These are phyloP conservation scores for Phaeosphaeria sp. DNA, from an alignment of 2,329 filamentous ascomycete genomes.

Conservation along the genomic window DNA sequence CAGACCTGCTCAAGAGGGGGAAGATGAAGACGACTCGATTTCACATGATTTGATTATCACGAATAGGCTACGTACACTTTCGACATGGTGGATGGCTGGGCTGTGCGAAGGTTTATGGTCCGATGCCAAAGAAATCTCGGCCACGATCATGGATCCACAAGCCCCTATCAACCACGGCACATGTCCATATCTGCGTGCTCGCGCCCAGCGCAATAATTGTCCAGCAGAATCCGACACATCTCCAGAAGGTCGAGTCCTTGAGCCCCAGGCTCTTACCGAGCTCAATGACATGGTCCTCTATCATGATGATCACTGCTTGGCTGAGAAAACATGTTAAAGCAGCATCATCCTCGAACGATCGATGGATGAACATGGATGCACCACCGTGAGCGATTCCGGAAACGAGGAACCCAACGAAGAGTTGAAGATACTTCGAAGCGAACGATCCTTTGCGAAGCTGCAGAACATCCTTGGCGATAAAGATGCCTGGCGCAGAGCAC, in stretches of 20 bases:
- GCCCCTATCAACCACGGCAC: slow-evolving; percentile 12
- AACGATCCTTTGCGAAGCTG: slow-evolving; percentile 32
- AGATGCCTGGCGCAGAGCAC: slow-evolving; percentile 23
- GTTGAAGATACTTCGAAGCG: slow-evolving; percentile 38
- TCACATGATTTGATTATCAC: slow-evolving; percentile 15
- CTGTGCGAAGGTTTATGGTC: slow-evolving; percentile 9
- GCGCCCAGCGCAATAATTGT: slow-evolving; percentile 25
- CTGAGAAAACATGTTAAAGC: slow-evolving; percentile 26
- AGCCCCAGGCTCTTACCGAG: slow-evolving; percentile 26
- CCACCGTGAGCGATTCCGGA: slow-evolving; percentile 24
- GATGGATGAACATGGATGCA: slow-evolving; percentile 22
- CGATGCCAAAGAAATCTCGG: slow-evolving; percentile 29
- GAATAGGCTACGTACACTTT: neutral
- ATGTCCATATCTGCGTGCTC: slow-evolving; percentile 12
- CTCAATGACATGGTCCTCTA: slow-evolving; percentile 39
- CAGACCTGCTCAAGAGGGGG: slow-evolving; percentile 16
- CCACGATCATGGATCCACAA: slow-evolving; percentile 29
- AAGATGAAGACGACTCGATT: slow-evolving; percentile 15
- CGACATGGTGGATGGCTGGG: neutral
- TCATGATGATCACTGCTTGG: slow-evolving; percentile 35
- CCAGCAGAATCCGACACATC: slow-evolving; percentile 30
- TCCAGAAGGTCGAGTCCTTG: slow-evolving; percentile 21
- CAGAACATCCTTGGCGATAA: slow-evolving; percentile 26
- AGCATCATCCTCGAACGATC: slow-evolving; percentile 19
- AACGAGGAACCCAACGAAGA: slow-evolving; percentile 32